phyloP scores from a whole-genome alignment of 176 grass and related monocot species.

The Zea luxurians region DNA sequence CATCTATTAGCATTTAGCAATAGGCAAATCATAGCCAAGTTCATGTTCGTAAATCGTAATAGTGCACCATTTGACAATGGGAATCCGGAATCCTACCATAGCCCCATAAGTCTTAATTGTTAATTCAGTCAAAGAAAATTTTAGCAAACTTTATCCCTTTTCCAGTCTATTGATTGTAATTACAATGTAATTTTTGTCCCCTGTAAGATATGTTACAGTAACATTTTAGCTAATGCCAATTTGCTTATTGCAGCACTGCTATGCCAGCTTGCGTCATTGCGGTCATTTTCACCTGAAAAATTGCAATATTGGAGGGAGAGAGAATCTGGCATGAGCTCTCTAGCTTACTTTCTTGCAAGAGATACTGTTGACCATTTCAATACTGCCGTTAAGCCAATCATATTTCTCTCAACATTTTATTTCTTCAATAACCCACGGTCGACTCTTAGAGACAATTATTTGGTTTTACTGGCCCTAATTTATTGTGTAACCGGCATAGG shows the following conservation, averaged over 20 bases:
- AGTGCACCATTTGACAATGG: neutral
- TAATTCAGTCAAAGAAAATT: neutral
- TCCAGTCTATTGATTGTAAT: slow-evolving; percentile 5
- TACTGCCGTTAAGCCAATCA: slow-evolving; percentile 56
- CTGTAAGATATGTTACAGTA: neutral
- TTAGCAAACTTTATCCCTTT: slow-evolving; percentile 7
- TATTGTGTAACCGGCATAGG: slow-evolving; percentile 84
- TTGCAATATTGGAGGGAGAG: slow-evolving; percentile 73
- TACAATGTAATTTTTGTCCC: neutral
- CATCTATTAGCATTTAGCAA: slow-evolving; percentile 8
- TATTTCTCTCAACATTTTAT: slow-evolving; percentile 74
- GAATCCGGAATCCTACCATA: neutral
- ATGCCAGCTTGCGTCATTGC: slow-evolving; percentile 66
- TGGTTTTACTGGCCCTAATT: slow-evolving; percentile 62
- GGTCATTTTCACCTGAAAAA: slow-evolving; percentile 75
- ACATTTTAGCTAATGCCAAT: slow-evolving; percentile 28
- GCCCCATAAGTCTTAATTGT: neutral
- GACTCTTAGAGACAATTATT: slow-evolving; percentile 58
- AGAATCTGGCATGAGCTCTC: slow-evolving; percentile 76
- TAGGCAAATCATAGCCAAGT: slow-evolving; percentile 5
- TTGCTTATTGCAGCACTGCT: slow-evolving; percentile 55
- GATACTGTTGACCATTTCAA: slow-evolving; percentile 84
- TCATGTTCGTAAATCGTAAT: neutral
- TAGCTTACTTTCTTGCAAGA: slow-evolving; percentile 83
- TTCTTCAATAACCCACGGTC: slow-evolving; percentile 75